These are phyloP conservation scores for Ziziphus jujuba DNA, from an alignment of 306 rosid genomes.

Conservation along the genomic window DNA sequence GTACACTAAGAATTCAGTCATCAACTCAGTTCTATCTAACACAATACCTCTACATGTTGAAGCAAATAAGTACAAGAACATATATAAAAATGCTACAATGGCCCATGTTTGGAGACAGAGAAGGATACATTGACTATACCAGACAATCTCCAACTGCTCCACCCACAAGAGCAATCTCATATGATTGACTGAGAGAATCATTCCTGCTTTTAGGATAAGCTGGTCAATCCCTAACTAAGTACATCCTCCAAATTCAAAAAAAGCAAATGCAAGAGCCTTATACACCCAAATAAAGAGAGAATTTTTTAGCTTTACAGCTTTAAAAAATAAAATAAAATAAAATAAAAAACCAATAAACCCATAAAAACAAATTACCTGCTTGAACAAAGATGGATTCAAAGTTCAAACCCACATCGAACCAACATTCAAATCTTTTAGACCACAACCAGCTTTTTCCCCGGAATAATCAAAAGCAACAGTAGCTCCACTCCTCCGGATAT, in stretches of 20 bases:
- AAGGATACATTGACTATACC: conserved; percentile 42
- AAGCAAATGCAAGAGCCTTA: conserved; percentile 54
- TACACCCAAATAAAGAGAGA: neutral
- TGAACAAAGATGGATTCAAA: conserved; percentile 61
- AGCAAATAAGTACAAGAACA: neutral
- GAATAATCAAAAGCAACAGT: conserved; percentile 92
- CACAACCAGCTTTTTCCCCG: conserved; percentile 37
- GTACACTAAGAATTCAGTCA: too few species aligned
- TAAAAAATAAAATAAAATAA: too few species aligned
- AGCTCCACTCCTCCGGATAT: conserved; percentile 82
- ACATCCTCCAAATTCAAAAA: conserved; percentile 59
- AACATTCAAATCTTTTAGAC: conserved; percentile 57
- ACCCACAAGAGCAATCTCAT: conserved; percentile 59
- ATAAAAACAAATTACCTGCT: conserved; percentile 44
- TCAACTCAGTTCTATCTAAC: too few species aligned
- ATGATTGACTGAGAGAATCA: conserved; percentile 54
- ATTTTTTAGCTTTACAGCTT: neutral
- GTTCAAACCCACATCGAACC: conserved; percentile 53
- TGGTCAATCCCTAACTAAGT: conserved; percentile 56
- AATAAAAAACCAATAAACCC: too few species aligned
- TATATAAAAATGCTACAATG: neutral
- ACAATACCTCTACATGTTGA: neutral
- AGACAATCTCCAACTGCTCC: conserved; percentile 73
- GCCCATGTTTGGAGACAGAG: neutral
- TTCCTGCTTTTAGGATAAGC: conserved; percentile 66